phyloP scores from a whole-genome alignment of 2,329 filamentous ascomycete genomes.

The Ophiostoma tasmaniense region DNA sequence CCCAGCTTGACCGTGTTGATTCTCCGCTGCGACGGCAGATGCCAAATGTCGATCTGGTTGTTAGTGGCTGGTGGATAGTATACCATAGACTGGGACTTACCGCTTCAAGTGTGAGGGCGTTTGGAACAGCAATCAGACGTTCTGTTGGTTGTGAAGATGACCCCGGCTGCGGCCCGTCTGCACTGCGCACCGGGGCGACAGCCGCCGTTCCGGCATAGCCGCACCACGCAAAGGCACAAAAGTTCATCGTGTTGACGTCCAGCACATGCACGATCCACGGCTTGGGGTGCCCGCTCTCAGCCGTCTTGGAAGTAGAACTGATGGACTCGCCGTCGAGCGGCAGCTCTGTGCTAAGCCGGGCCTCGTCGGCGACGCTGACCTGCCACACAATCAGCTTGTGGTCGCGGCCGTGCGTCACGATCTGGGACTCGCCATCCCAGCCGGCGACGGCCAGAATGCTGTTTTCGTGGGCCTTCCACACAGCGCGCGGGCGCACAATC shows the following conservation, averaged over 20 bases:
- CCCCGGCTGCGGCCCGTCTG: not conserved
- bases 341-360: conserved; percentile 54
- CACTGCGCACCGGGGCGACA: not conserved
- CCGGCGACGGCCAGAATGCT: conserved; percentile 65
- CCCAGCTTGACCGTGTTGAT: conserved; percentile 47
- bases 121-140: conserved; percentile 66
- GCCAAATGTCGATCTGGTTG: conserved; percentile 66
- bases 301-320: not conserved
- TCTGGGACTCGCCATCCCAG: conserved; percentile 57
- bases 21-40: conserved; percentile 67
- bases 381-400: conserved; percentile 82
- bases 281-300: conserved; percentile 36
- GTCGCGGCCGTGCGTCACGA: conserved; percentile 82
- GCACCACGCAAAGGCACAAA: conserved; percentile 72
- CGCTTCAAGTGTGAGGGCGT: conserved; percentile 63
- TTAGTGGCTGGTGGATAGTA: not conserved
- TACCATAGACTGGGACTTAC: conserved; percentile 33
- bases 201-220: not conserved
- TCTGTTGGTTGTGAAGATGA: conserved; percentile 22
- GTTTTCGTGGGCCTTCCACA: conserved; percentile 78
- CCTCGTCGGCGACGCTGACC: conserved; percentile 52
- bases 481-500: conserved; percentile 69
- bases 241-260: conserved; percentile 88
- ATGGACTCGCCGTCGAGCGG: conserved; percentile 52
- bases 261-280: conserved; percentile 84